Evolutionary conservation across 805 yeast species (phyloP), one percentile per base, ranked within the genome.

Genomic region (Cyberlindnera samutprakarnensis): DNA sequence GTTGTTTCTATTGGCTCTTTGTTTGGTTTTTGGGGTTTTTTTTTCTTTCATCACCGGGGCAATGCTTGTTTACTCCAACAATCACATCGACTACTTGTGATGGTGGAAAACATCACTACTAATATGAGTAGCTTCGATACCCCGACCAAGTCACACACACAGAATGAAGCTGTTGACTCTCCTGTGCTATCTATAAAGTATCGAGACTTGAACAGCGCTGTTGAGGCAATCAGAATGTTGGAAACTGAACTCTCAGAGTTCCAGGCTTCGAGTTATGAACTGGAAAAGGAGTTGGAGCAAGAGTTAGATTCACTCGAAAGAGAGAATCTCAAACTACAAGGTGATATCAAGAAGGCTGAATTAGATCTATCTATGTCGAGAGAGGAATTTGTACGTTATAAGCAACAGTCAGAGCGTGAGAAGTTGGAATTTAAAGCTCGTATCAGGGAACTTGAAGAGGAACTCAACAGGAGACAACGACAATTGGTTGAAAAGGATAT

Each of bases 281-380:
- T 67, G 23, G 72, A 67, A 42, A 51, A 48, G 24, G 72, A 65
- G 32, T 47, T 67, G 21, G 73, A 67, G 45, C 52, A 54, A 33
- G 72, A 68, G 37, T 33, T 49, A 36, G 49, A 47, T 23, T 68
- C 59, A 8, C 27, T 50, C 9, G 54, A 48, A 26, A 20, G 28
- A n/a, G 43, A 45, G 14, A 55, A 56, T 18, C 46, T 39, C 10
- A 33, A 30, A 13, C 26, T 54, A 20, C 40, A 41, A 16, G 34
- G 36, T 15, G 39, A 37, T 25, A 42, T 55, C 11, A 39, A 33
- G 4, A 27, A 37, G 11, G 31, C 56, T 11, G 33, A 37, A 10
- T 21, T 36, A 5, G 60, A 60, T 24, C 33, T 50, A 7, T 39
- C 46, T 6, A 45, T 46, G n/a, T 39, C 55, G 45, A 45, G 55